Evolutionary conservation across 352 stramenopile genomes (phyloP), one percentile per base, ranked within the genome.

Genomic region (Pythium coloratum): DNA sequence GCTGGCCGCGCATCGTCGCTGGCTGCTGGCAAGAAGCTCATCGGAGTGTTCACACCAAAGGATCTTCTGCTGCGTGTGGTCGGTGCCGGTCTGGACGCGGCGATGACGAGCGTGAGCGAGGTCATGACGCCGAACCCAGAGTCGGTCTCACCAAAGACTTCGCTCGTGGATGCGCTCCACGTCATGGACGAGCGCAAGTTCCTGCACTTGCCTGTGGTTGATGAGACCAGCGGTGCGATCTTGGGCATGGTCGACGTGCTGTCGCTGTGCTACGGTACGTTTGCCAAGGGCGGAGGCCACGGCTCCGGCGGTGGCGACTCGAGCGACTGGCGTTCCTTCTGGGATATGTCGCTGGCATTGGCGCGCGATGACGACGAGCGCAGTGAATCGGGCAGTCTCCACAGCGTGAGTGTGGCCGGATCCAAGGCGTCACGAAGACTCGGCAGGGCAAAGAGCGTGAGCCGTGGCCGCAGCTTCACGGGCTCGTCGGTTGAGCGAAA

Each of bases 161-260:
- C 91, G 32, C 90, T 99, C 10, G 77, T 99, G 9, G 97, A 99
- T 62, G 97, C 97, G 20, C 81, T 99, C 46, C 96, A 99, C 70
- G 92, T 98, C 26, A 99, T 99, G 96, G 95, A 99, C 67, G 97
- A 99, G 62, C 96, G 99, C 67, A 96, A 96, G 62, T 99, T 99
- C 72, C 74, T 99, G 33, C 97, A 98, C 63, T 69, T 99, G 51
- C 97, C 97, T 26, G 94, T 99, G 1, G 95, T 98, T 13, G 94
- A 98, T 47, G 62, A 88, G 26, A 80, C 71, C 16, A 85, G 82
- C 2, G 69, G 75, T 6, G 87, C 80, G 18, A 96, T 95, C 72
- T 64, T 91, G 8, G 89, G 89, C 36, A 92, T 95, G 80, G 77
- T 96, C 20, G 89, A 96, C 56, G 88, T 96, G 6, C 64, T 96